Base-by-base conservation (phyloP, 768 basidiomycete species). In the Tulasnella sp. region DNA sequence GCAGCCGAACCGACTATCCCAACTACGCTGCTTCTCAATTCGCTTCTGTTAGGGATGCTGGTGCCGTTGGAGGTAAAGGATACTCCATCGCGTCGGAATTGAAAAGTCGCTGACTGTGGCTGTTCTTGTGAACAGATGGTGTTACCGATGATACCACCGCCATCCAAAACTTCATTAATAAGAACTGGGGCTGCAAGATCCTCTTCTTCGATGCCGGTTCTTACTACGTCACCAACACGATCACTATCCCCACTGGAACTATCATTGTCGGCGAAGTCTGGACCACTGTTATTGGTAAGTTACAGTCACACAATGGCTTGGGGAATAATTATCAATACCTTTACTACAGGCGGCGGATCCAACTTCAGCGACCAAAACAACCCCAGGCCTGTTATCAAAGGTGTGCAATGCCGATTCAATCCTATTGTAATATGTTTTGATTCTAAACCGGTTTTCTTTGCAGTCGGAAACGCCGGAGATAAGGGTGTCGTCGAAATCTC, bases 191-290 rank as follows among this genome's bases (percentile, higher is more conserved):
- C 7, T 89, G 90, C 84, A 93, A 91, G 81, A 90, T 94, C 79
- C 90, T 94, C 70, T 94, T 91, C 85, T 88, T 94, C 80, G 93
- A 94, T 79, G 90, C 91, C 11, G 89, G 89, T n/a, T 86, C 85
- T 7, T 90, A 90, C 79, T 78, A 88, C 49, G 85, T 89, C 40
- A 86, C 87, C n/a, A 74, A 85, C 79, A 90, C 89, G 1, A 77
- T 90, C 31, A 85, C 84, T 3, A 88, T 90, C 73, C 89, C 89
- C 5, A 86, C 87, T 19, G 89, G 88, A 3, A 87, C 87, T 4
- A 86, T 85, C 17, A 85, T 90, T 31, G 87, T 89, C 17, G 89
- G 89, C 22, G 89, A 90, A 79, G 87, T 86, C 0, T 90, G 89
- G 89, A 85, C 88, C 6, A 85, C 87, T 8, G 86, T 90, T 36